A percentile compares a stretch with the other conserved stretches of the same genome.
phyloP scores from a whole-genome alignment of 495 filamentous ascomycete species.

The Physcia stellaris region DNA sequence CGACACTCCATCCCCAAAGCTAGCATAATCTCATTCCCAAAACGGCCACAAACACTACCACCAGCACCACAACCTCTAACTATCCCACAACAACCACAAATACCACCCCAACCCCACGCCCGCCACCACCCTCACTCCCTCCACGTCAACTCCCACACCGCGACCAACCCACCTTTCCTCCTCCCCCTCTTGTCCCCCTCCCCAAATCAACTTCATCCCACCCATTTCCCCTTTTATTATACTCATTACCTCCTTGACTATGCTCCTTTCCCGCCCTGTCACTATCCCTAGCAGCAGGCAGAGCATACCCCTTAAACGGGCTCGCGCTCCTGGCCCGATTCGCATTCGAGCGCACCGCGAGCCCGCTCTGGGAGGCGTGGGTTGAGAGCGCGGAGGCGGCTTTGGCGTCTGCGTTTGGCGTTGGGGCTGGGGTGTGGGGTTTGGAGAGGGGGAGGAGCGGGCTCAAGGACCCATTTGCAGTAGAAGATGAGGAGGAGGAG shows the following conservation, averaged over 20 bases:
- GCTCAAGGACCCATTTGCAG: conserved; percentile 24
- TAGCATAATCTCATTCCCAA: too few species aligned
- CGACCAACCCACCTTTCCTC: conserved; percentile 6
- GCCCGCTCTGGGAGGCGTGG: conserved; percentile 7
- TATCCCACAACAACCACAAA: conserved; percentile 37
- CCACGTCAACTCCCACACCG: conserved; percentile 16
- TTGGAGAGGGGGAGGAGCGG: conserved; percentile 2
- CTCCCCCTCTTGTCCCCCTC: conserved; percentile 11
- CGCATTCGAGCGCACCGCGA: conserved; percentile 13
- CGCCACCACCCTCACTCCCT: conserved; percentile 26
- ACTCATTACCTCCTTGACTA: neutral
- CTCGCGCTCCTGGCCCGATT: conserved; percentile 14
- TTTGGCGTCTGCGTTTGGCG: conserved; percentile 14
- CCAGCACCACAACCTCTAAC: too few species aligned
- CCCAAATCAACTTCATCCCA: conserved; percentile 6
- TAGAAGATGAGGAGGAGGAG: neutral
- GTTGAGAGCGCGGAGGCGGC: conserved; percentile 9
- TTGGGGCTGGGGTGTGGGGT: conserved; percentile 3
- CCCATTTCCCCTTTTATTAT: conserved; percentile 4
- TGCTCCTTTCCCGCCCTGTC: conserved; percentile 1
- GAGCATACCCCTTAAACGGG: conserved; percentile 13
- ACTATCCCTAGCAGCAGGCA: neutral
- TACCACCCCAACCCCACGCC: conserved; percentile 34
- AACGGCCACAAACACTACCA: too few species aligned
- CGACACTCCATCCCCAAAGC: too few species aligned